Base-by-base conservation (phyloP, 495 filamentous ascomycete genomes). In the Parathielavia hyrcaniae region DNA sequence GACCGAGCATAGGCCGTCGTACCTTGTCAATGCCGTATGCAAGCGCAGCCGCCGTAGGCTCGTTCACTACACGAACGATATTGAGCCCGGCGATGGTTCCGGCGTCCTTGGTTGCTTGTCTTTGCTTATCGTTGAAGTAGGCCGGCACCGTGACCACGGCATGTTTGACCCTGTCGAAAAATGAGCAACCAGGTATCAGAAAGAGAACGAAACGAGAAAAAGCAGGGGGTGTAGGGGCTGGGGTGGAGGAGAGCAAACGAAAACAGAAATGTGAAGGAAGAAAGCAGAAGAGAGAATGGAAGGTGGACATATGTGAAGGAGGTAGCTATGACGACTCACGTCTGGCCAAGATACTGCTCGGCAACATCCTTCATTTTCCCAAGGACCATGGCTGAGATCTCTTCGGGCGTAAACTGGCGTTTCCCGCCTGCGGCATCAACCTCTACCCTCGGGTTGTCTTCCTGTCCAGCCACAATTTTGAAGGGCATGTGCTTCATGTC, bases 101-200 rank as follows among this genome's bases (percentile, higher is more conserved):
- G 53, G 91, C 91, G 68, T 96, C 90, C 77, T 96, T 95, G 72
- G 91, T 96, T 53, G 91, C 90, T 75, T 95, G 90, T 71, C 89
- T 79, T 72, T 97, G 91, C 72, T 89, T 89, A 79, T 96, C 91
- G 78, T 95, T 95, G 87, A 96, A 97, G 77, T 95, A 96, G 71
- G 90, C 89, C 48, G 91, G 91, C 40, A 96, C 91, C 41, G 91
- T 96, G 59, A 96, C 87, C 66, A 97, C 91, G 57, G 91, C 91
- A 79, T 96, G 89, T 67, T 86, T 89, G 57, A 97, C 90, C 69
- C 65, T 69, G 16, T 46, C 13, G 55, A 30, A 30, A 30, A 30
- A 17, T 38, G 40, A 36, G 43, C 17, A 47, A 14, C 19, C 36
- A 32, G 19, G 9, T 8, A 5, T 20, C 5, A 32, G 13, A n/a